Evolutionary conservation across 225 moss, liverwort and hornwort species (phyloP), one percentile per base, ranked within the genome.

Genomic region (Bryum argenteum): DNA sequence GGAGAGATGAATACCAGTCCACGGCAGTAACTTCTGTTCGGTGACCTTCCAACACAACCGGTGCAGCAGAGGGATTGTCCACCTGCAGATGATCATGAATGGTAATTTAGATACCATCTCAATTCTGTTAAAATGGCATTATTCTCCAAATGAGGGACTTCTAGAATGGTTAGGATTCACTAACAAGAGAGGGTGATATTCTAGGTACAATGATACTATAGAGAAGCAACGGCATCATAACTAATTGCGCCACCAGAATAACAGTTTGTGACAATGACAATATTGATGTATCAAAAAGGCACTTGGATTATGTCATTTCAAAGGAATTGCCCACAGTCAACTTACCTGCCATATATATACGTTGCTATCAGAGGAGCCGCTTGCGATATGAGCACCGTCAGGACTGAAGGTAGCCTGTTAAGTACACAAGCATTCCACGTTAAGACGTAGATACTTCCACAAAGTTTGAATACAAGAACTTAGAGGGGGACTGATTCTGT

Each of bases 271-370:
- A 26, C 4, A 4, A 4, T 2, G 2, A 2, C 4, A 4, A 26
- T 4, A 4, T 33, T 33, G 33, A 3, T 33, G 33, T 33, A 33
- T 33, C 33, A 6, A 33, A 33, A 6, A 6, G 33, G 33, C 26
- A 4, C 2, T 2, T 1, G 15, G 13, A 47, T n/a, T n/a, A n/a
- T n/a, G n/a, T n/a, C n/a, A n/a, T n/a, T n/a, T n/a, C n/a, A n/a
- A n/a, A n/a, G n/a, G n/a, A n/a, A n/a, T n/a, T n/a, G n/a, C n/a
- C n/a, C n/a, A n/a, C n/a, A n/a, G n/a, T n/a, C n/a, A 12, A 13
- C 65, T 47, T 38, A 92, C 98, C 92, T 92, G 85, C 98, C 98
- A 98, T 41, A 91, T 55, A 73, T 89, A 94, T 8, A 84, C 91
- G 13, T 90, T 83, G 54, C 66, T 72, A 50, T 98, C 89, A 17